Percentiles rank a stretch among this genome's conserved stretches.
Conservation (phyloP, 768 basidiomycete species). For the Chiua virens region DNA sequence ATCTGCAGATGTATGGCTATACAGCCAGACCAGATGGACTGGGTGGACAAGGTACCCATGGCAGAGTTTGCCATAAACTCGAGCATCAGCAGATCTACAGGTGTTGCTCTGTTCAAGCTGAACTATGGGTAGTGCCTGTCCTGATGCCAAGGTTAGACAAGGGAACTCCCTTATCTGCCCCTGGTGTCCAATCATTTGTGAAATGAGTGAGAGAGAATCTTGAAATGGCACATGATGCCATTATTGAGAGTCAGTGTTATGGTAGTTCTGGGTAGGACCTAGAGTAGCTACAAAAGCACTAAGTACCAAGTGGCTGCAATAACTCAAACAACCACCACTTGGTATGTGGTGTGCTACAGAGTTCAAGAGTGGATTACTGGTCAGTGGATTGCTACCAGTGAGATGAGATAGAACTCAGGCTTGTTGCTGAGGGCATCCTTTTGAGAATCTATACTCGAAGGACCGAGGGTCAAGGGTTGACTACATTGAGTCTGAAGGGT, state of each 20-base stretch:
- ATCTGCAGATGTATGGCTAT: background rate
- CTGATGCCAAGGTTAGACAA: background rate
- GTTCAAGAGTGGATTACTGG: too few relatives aligned
- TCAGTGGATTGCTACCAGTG: too few relatives aligned
- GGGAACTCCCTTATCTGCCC: background rate
- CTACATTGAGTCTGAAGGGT: too few relatives aligned
- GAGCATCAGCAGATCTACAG: background rate
- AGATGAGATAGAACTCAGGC: too few relatives aligned
- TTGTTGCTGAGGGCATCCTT: too few relatives aligned
- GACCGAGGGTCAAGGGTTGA: too few relatives aligned
- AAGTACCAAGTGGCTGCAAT: too few relatives aligned
- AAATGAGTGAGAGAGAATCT: constrained; percentile 20
- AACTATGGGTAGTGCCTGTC: background rate
- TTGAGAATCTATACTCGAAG: too few relatives aligned
- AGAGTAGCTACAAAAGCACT: too few relatives aligned
- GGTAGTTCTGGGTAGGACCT: too few relatives aligned
- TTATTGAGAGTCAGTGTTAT: constrained; percentile 34
- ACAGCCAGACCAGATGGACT: constrained; percentile 12
- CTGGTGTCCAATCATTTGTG: constrained; percentile 27
- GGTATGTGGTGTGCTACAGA: too few relatives aligned
- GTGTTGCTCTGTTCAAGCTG: background rate
- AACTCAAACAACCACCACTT: too few relatives aligned
- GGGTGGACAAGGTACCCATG: constrained; percentile 18
- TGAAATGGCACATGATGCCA: constrained; percentile 34
- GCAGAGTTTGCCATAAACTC: constrained; percentile 1